Evolutionary conservation across 2,329 filamentous ascomycete species (phyloP), one percentile per base, ranked within the genome.

Genomic region (Ophiostoma australiae): DNA sequence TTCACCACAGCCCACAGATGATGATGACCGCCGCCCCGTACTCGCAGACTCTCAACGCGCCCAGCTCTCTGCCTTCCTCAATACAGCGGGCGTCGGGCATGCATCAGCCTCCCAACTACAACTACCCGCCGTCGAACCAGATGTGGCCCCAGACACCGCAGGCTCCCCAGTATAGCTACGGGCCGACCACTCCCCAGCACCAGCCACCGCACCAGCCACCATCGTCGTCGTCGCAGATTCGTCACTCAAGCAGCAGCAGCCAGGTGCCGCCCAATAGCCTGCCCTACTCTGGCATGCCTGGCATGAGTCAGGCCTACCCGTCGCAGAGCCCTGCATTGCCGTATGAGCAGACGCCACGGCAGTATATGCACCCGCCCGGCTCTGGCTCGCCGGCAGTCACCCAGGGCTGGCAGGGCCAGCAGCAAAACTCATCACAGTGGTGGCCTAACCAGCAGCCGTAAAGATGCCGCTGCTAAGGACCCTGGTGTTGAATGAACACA

Each of bases 41-140:
- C 80, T 87, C 89, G 70, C 90, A 90, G 77, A 86, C 91, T 70
- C 83, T 89, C 69, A 89, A 91, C 77, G 86, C 90, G 48, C 91
- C 91, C 77, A 90, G 87, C 77, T 85, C 89, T 55, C 88, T 93
- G 77, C 91, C 92, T 78, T 90, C 92, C 33, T 89, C 89, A 23
- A 66, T 67, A 41, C 37, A 67, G 37, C 66, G 39, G 13, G 82
- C 87, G 65, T 80, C 85, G 7, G 82, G 81, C 68, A 83, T 88
- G 78, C 82, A 78, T 75, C 88, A 83, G 77, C 80, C 82, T 7
- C 84, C 85, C 75, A 81, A 85, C 73, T 90, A 90, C 78, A 89
- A 85, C 75, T 93, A 91, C 76, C 82, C 83, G 15, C 84, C 86
- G 71, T 83, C 86, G 58, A 82, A 81, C 72, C 87, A 87, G 76